Base-by-base conservation (phyloP, 805 yeast species). In the Starmerella sirachaensis region DNA sequence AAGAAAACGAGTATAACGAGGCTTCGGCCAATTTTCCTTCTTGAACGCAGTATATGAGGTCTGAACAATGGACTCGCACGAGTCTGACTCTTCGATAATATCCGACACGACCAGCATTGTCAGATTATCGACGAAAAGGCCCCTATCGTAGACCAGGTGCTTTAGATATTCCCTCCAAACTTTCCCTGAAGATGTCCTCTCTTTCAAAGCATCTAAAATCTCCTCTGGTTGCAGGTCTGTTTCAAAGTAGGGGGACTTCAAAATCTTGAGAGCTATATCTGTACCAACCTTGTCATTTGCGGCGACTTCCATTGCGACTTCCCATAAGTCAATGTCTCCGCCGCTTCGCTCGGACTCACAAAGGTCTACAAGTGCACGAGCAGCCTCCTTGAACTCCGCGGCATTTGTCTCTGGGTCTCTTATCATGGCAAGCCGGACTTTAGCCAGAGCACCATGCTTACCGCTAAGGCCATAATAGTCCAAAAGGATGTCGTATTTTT, bases 131-230 rank as follows among this genome's bases (percentile, higher is more conserved):
- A 21, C 18, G 29, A 41, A 37, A 9, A 38, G 3, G 4, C 43
- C 40, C 19, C 21, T 16, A 4, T 35, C 12, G 21, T 37, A 30
- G 4, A 63, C 60, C 20, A 59, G 49, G 32, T 51, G 47, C 35
- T 58, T 55, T 21, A 63, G 52, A 40, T 55, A 63, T 8, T 47
- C 36, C 20, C 61, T 46, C 63, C 64, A 59, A 1, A 59, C 54
- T 14, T 45, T 51, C 2, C 61, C 63, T 22, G 59, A 45, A 6
- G 52, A 54, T n/a, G 57, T 41, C 13, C 41, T 39, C 10, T 41
- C 42, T 29, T 60, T 54, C 10, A 62, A 46, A 22, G 47, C 51
- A n/a, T 45, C 54, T 7, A 56, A 40, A 4, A 61, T 48, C 19
- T 43, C 43, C n/a, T 45, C 42, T 6, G 50, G 52, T 13, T 55